Evolutionary conservation across 495 filamentous ascomycete species (phyloP), one percentile per base, ranked within the genome.

Genomic region (Cairneyella variabilis): DNA sequence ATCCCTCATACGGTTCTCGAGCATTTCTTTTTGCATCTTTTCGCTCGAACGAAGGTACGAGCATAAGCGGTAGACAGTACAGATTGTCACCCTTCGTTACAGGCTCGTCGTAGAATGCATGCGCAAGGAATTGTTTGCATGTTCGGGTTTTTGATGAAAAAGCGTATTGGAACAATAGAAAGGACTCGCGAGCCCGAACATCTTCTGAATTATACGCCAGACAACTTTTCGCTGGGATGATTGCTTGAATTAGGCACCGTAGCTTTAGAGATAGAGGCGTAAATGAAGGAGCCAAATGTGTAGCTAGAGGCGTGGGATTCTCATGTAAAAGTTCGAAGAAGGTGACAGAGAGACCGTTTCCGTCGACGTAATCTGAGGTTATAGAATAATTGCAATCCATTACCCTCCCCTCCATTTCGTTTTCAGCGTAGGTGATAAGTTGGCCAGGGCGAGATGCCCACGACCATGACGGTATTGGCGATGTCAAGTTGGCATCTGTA

Each of bases 91-190:
- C 42, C 42, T 45, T 45, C 21, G 21, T 25, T 20, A 45, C 42
- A 11, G 21, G 42, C 42, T 45, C 42, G 21, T 45, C 42, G 21
- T 45, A 45, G 42, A 45, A 45, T 45, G 42, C 42, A 16, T 45
- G 6, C 16, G 8, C 28, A 30, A 48, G 45, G 45, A 48, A 48
- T 48, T 48, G 45, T 48, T 48, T 36, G 45, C 45, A 48, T 34
- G 26, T 48, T 18, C 20, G 45, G 27, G 9, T 48, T 30, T 34
- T 34, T 34, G 45, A 48, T 34, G 45, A 48, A 27, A 34, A 48
- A 30, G 45, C 45, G 26, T 48, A 48, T 48, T 21, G 10, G 45
- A 48, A 48, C 45, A 48, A 34, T 34, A 25, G 4, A 30, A 36
- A 32, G 18, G 28, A 40, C 42, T 9, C 17, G 23, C 21, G 4